Evolutionary conservation across 257 asterid species (phyloP), one percentile per base, ranked within the genome.

Genomic region (Verbena officinalis): DNA sequence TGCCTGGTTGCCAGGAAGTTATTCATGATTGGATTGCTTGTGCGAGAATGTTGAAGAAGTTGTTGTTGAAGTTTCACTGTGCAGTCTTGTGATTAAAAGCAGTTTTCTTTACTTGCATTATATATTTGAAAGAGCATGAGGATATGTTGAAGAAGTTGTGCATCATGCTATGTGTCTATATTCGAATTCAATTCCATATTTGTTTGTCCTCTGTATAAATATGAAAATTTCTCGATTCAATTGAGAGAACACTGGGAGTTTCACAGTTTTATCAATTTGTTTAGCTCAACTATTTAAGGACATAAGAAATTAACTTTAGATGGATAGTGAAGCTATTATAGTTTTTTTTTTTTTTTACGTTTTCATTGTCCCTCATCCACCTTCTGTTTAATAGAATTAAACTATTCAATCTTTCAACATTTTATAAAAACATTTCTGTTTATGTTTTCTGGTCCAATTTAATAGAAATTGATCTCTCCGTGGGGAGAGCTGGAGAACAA

Each of bases 401-500:
- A 50, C 38, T 27, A 27, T 59, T 59, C 46, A 62, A 44, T 72
- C 40, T 42, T 19, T 45, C 45, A 44, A 55, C 9, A 44, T 14
- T 22, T 27, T 34, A 13, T 23, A 33, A 40, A 58, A 34, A 42
- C 51, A 56, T 9, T 27, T 14, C 30, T 15, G 21, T 51, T 19
- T 13, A 65, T 56, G 22, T 44, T 42, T 49, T 50, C 14, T 23
- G 64, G 27, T 27, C 64, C 21, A 22, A 63, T 55, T 76, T 51
- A 61, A 45, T 73, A 94, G 99, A 94, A 86, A 90, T 84, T 55
- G 97, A 94, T 80, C 95, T 94, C 50, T 86, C 96, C 22, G 89
- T 59, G 24, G 97, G 99, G 44, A 83, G 97, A 80, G 51, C 95
- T 50, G 99, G 96, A 57, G 99, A 94, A 62, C 96, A 91, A 73